phyloP scores from a whole-genome alignment of 2,329 filamentous ascomycete genomes.

The Ascochyta viciae-villosae region DNA sequence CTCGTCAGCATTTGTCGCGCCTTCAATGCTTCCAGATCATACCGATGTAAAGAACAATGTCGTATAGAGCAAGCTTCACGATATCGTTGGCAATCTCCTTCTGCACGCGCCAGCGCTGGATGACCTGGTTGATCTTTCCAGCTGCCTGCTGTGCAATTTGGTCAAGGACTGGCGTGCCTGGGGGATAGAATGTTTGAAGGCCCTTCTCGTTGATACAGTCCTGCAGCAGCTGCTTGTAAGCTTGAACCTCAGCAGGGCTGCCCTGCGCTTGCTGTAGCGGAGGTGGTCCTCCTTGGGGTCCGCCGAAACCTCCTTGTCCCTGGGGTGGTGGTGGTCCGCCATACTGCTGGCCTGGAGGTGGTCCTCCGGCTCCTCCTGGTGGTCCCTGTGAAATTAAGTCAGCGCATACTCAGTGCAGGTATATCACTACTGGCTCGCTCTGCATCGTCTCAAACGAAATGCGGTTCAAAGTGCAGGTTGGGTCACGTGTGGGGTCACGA shows the following conservation, averaged over 20 bases:
- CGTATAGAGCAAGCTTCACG: constrained; percentile 68
- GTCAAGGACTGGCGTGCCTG: constrained; percentile 58
- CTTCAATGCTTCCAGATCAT: constrained; percentile 11
- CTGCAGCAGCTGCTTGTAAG: constrained; percentile 64
- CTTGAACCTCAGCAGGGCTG: constrained; percentile 59
- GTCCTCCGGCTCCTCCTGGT: constrained; percentile 38
- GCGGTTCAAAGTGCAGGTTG: not conserved
- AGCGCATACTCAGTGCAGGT: constrained; percentile 2
- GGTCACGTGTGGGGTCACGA: constrained; percentile 12
- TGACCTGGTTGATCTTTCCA: constrained; percentile 62
- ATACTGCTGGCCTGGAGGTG: constrained; percentile 45
- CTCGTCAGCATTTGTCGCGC: constrained; percentile 15
- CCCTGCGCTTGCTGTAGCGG: constrained; percentile 50
- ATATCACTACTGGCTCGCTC: constrained; percentile 14
- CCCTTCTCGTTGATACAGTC: constrained; percentile 66
- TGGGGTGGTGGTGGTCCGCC: constrained; percentile 35
- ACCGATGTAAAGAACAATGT: constrained; percentile 67
- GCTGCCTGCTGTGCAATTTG: constrained; percentile 59
- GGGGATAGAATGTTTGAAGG: constrained; percentile 66
- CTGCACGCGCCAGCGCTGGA: constrained; percentile 63
- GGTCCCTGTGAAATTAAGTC: constrained; percentile 29
- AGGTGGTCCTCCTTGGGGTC: constrained; percentile 32
- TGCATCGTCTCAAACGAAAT: constrained; percentile 22
- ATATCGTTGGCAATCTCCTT: constrained; percentile 69
- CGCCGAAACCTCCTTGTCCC: constrained; percentile 39